Base-by-base conservation (phyloP, 2,329 filamentous ascomycete species). In the Fusarium armeniacum region DNA sequence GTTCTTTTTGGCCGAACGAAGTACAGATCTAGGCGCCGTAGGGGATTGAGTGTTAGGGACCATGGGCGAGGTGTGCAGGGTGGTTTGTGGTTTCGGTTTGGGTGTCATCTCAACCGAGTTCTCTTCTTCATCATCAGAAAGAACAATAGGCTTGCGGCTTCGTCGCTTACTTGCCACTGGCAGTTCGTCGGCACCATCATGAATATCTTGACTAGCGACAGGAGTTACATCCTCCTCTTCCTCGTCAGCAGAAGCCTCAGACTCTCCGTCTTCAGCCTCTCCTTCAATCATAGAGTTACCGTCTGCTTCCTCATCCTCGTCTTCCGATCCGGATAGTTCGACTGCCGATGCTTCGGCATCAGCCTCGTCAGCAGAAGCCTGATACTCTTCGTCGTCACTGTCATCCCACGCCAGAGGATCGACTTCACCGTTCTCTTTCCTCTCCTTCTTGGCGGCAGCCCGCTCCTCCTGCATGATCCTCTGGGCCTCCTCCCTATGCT, bases 381-480 rank as follows among this genome's bases (percentile, higher is more conserved):
- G 77, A 22, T 84, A 84, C 45, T 86, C 85, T 35, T 86, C 87
- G 38, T 86, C 85, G 3, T 85, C 85, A 57, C 85, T 87, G 46
- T 88, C 85, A 66, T 88, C 86, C 84, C 85, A 88, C 32, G 81
- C 86, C 26, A 87, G 75, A 13, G 83, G 83, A 63, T 88, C 86
- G 16, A 77, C 77, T 59, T 84, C 82, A 3, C 82, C 83, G 8
- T 76, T 81, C 65, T 79, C 82, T 74, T 80, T 84, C 74, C 76
- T 85, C 56, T 89, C 86, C 75, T 89, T 89, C 81, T 92, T 95
- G 1, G 89, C 89, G 45, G 88, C 89, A 30, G 87, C 90, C 68
- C 89, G 89, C 80, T 99, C 96, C 50, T 89, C 84, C 73, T 91
- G 89, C 79, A 90, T 91, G 51, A 98, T 90, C 71, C 91, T 90